phyloP scores from a whole-genome alignment of 192 early-diverging fungal genomes.

The Umbelopsis vinacea region DNA sequence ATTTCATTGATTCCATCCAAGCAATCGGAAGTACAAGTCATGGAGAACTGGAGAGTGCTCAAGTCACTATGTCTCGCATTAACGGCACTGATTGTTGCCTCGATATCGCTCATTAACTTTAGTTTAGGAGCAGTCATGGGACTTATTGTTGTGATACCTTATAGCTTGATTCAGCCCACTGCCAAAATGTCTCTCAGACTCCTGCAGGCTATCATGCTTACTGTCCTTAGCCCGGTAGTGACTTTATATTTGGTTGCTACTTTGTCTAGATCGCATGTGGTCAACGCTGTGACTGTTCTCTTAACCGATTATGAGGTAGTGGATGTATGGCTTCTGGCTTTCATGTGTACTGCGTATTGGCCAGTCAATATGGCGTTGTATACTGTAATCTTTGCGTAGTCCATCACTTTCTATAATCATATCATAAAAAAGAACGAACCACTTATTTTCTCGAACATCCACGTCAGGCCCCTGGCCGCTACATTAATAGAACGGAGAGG shows the following conservation, averaged over 20 bases:
- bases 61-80: conserved; percentile 57
- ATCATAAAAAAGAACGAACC: background rate
- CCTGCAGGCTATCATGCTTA: conserved; percentile 52
- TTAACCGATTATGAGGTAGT: conserved; percentile 68
- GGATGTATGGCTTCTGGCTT: conserved; percentile 64
- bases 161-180: conserved; percentile 58
- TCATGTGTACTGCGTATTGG: conserved; percentile 75
- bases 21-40: background rate
- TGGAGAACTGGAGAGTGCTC: conserved; percentile 52
- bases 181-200: conserved; percentile 22
- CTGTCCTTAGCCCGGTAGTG: conserved; percentile 59
- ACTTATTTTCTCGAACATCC: background rate
- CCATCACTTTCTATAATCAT: background rate
- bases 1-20: background rate
- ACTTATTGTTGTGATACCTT: conserved; percentile 62
- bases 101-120: conserved; percentile 74
- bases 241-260: conserved; percentile 45
- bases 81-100: conserved; percentile 64
- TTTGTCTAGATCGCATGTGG: conserved; percentile 43
- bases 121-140: conserved; percentile 67
- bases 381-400: conserved; percentile 32
- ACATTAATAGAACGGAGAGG: background rate
- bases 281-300: conserved; percentile 52
- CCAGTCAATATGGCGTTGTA: conserved; percentile 57
- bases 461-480: background rate